Evolutionary conservation across 1,139 yeast species (phyloP).

Genomic region (Geotrichum europaeum): DNA sequence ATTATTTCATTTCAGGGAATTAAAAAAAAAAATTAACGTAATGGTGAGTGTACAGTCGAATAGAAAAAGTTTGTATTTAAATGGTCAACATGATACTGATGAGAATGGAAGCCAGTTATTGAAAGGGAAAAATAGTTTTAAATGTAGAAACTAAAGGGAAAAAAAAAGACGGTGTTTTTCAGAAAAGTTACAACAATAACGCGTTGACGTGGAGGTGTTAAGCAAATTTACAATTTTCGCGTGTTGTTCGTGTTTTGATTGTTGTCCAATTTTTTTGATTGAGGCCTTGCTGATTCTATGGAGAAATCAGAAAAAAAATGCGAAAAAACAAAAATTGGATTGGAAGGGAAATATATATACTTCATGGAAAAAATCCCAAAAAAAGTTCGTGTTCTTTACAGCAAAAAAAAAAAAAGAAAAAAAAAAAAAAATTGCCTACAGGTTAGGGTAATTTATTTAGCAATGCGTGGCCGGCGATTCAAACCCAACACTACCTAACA

Average conservation of each 20-base stretch:
- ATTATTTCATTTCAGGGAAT: slow-evolving; percentile 10
- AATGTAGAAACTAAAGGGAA: not conserved
- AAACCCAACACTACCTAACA: too few relatives aligned
- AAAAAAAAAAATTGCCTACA: not conserved
- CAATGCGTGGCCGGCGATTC: too few relatives aligned
- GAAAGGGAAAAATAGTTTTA: not conserved
- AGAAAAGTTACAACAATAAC: not conserved
- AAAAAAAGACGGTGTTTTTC: not conserved
- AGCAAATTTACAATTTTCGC: not conserved
- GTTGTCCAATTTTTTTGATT: not conserved
- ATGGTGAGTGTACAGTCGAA: not conserved
- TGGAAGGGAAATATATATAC: not conserved
- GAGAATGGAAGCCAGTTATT: not conserved
- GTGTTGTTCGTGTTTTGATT: not conserved
- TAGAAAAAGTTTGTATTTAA: not conserved
- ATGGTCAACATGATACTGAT: not conserved
- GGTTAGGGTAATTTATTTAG: not conserved
- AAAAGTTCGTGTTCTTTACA: not conserved
- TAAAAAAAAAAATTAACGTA: not conserved
- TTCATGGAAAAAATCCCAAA: not conserved
- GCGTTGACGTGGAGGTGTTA: not conserved
- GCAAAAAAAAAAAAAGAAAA: not conserved
- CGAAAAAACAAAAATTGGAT: not conserved
- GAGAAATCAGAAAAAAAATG: not conserved
- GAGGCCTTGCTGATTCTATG: not conserved